Percentiles rank a stretch among this genome's conserved stretches.
Conservation (phyloP, 2,329 filamentous ascomycete genomes). For the Colletotrichum abscissum region DNA sequence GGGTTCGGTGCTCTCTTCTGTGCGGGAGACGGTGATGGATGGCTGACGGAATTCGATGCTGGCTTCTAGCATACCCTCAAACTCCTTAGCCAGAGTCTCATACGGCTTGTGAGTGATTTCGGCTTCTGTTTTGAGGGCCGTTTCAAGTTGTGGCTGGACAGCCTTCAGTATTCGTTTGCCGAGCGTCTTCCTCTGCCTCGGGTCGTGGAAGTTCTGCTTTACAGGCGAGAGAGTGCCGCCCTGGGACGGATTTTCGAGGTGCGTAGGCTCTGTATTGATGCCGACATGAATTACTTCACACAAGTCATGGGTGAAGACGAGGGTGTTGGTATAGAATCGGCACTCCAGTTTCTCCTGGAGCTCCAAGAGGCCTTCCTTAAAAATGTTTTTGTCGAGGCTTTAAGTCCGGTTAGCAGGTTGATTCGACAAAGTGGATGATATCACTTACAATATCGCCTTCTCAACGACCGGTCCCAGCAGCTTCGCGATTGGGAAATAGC, state of each 20-base stretch:
- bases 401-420: conserved; percentile 50
- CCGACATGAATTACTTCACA: conserved; percentile 63
- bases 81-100: conserved; percentile 76
- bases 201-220: conserved; percentile 70
- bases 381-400: conserved; percentile 74
- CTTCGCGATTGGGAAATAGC: conserved; percentile 90
- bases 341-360: conserved; percentile 65
- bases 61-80: conserved; percentile 79
- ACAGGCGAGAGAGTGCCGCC: conserved; percentile 58
- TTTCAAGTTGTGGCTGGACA: conserved; percentile 81
- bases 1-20: conserved; percentile 52
- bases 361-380: conserved; percentile 61
- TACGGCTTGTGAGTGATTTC: conserved; percentile 78
- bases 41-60: conserved; percentile 68
- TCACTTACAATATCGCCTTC: conserved; percentile 81
- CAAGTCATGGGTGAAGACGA: conserved; percentile 68
- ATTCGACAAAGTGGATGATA: not conserved
- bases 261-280: conserved; percentile 57
- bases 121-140: conserved; percentile 82
- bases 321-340: conserved; percentile 68
- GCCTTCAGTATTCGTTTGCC: conserved; percentile 90
- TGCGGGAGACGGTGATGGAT: conserved; percentile 45
- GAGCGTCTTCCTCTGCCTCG: conserved; percentile 84
- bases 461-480: conserved; percentile 83
- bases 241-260: conserved; percentile 41